Percentiles rank a stretch among this genome's conserved stretches.
phyloP scores from a whole-genome alignment of 1,284 basidiomycete genomes.

The Cryptococcus hybrid region DNA sequence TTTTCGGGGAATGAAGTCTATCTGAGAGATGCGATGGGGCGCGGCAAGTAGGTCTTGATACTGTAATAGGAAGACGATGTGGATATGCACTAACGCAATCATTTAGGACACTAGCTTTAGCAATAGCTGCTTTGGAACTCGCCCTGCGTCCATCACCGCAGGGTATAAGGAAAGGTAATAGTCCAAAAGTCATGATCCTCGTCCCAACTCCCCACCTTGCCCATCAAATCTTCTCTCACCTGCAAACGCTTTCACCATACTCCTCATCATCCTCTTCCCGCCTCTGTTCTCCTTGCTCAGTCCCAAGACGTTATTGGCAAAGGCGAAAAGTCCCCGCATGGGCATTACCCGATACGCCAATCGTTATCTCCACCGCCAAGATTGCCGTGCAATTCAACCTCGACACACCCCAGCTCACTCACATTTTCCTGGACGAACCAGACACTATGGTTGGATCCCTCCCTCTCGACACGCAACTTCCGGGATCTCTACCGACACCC shows the following conservation, averaged over 20 bases:
- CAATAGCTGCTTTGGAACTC: conserved; percentile 22
- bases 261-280: conserved; percentile 3
- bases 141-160: conserved; percentile 1
- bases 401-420: conserved; percentile 6
- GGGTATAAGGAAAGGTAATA: not conserved
- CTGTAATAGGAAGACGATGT: not conserved
- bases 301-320: not conserved
- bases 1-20: conserved; percentile 28
- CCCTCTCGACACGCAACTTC: conserved; percentile 8
- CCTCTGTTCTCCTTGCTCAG: not conserved
- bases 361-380: conserved; percentile 24
- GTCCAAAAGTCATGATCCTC: conserved; percentile 18
- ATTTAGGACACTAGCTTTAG: conserved; percentile 23
- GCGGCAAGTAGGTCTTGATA: conserved; percentile 34
- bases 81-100: not conserved
- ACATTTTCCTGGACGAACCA: conserved; percentile 36
- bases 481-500: conserved; percentile 4
- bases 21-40: conserved; percentile 35
- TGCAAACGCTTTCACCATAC: conserved; percentile 7
- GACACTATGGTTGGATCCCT: conserved; percentile 29
- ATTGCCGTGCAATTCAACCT: conserved; percentile 5
- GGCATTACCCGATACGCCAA: conserved; percentile 6
- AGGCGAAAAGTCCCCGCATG: not conserved
- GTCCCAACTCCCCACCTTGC: conserved; percentile 31
- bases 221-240: conserved; percentile 21